Evolutionary conservation across 352 stramenopile genomes (phyloP).

Genomic region (Pythium aristosporum): DNA sequence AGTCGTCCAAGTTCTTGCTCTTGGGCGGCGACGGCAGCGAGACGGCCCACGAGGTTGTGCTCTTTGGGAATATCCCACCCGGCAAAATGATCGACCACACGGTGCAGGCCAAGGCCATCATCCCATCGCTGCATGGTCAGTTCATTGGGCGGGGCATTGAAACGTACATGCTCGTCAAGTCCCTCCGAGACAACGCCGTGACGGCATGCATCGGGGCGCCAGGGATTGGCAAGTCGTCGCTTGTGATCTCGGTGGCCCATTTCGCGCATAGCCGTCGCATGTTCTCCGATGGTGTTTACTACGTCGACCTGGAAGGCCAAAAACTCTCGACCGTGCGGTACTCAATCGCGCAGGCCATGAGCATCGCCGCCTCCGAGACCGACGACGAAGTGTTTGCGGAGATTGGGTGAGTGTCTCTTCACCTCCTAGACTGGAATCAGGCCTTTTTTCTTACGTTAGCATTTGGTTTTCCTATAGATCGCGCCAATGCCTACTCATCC

Average conservation of each 20-base stretch:
- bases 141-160: slow-evolving; percentile 81
- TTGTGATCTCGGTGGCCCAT: slow-evolving; percentile 80
- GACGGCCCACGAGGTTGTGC: slow-evolving; percentile 58
- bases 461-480: slow-evolving; percentile 70
- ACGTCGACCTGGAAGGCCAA: slow-evolving; percentile 81
- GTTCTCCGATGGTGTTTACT: slow-evolving; percentile 79
- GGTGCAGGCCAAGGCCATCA: slow-evolving; percentile 59
- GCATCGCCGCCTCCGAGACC: slow-evolving; percentile 66
- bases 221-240: slow-evolving; percentile 79
- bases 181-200: slow-evolving; percentile 62
- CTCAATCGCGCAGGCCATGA: slow-evolving; percentile 75
- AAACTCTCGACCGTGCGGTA: slow-evolving; percentile 80
- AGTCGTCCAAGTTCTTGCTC: slow-evolving; percentile 81
- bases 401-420: slow-evolving; percentile 32
- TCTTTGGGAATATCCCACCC: slow-evolving; percentile 71
- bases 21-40: slow-evolving; percentile 37
- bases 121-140: slow-evolving; percentile 78
- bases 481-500: slow-evolving; percentile 32
- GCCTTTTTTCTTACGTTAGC: slow-evolving; percentile 17
- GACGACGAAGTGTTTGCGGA: slow-evolving; percentile 82
- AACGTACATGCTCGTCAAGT: slow-evolving; percentile 78
- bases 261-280: slow-evolving; percentile 78
- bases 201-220: slow-evolving; percentile 71
- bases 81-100: slow-evolving; percentile 64
- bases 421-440: neutral